These are phyloP conservation scores for Imleria badia DNA, from an alignment of 768 basidiomycete species.

Conservation along the genomic window DNA sequence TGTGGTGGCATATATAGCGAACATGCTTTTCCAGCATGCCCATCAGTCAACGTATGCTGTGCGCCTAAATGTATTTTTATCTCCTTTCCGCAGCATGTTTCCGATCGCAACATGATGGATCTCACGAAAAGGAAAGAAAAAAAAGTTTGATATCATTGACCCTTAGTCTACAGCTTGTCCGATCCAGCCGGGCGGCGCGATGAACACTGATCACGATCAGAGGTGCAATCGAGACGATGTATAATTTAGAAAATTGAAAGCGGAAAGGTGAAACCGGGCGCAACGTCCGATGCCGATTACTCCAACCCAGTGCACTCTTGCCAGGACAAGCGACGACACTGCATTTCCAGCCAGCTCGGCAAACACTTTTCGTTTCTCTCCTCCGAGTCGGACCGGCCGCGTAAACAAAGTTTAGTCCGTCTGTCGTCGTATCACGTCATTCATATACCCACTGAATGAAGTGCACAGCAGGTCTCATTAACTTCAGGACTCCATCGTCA, in stretches of 20 bases:
- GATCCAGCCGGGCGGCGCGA: constrained; percentile 13
- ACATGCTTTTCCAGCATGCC: constrained; percentile 27
- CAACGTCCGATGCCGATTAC: constrained; percentile 14
- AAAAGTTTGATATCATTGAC: constrained; percentile 15
- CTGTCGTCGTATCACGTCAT: constrained; percentile 30
- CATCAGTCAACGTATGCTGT: constrained; percentile 25
- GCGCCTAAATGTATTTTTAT: constrained; percentile 24
- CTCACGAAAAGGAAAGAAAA: constrained; percentile 6
- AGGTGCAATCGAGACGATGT: constrained; percentile 6
- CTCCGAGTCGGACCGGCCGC: constrained; percentile 19
- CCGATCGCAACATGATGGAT: constrained; percentile 12
- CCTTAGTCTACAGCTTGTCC: constrained; percentile 5
- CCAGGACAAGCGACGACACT: constrained; percentile 12
- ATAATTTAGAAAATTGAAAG: background rate
- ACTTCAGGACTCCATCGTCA: constrained; percentile 12
- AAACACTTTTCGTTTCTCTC: constrained; percentile 7
- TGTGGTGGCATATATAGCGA: constrained; percentile 20
- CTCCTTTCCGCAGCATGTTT: constrained; percentile 20
- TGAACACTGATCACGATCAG: constrained; percentile 17
- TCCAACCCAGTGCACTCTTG: background rate
- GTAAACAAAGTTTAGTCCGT: constrained; percentile 27
- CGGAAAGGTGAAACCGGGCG: constrained; percentile 9
- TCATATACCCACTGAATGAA: constrained; percentile 18
- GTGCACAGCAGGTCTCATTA: constrained; percentile 16
- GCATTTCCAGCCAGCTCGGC: constrained; percentile 8